Evolutionary conservation across 495 filamentous ascomycete species (phyloP).

Genomic region (Penicillium bialowiezense): DNA sequence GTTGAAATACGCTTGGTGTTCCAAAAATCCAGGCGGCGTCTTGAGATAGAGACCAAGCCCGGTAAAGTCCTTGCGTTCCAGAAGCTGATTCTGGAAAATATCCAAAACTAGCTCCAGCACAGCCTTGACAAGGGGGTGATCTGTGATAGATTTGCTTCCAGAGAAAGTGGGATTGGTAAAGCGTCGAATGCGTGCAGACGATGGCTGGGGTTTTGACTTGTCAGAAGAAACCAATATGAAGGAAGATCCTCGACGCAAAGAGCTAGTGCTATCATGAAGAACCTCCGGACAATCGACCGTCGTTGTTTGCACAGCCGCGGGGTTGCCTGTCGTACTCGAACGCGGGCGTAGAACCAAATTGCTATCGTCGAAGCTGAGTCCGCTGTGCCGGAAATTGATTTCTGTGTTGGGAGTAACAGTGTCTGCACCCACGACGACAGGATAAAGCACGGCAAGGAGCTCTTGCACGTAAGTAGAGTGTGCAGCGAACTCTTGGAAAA

Average conservation of each 20-base stretch:
- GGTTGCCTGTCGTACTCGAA: conserved; percentile 42
- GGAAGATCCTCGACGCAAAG: conserved; percentile 73
- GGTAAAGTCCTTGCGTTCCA: conserved; percentile 82
- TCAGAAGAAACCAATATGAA: conserved; percentile 84
- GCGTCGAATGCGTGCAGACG: conserved; percentile 59
- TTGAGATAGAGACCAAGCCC: conserved; percentile 88
- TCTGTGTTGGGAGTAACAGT: conserved; percentile 78
- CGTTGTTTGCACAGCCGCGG: conserved; percentile 68
- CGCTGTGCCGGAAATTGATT: conserved; percentile 71
- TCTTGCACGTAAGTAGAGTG: conserved; percentile 75
- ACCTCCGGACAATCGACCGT: conserved; percentile 52
- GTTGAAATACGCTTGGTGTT: conserved; percentile 92
- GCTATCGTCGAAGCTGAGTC: conserved; percentile 79
- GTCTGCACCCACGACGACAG: conserved; percentile 80
- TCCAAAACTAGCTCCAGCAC: conserved; percentile 70
- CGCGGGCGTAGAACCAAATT: conserved; percentile 78
- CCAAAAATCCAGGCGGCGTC: conserved; percentile 84
- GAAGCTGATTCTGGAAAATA: conserved; percentile 79
- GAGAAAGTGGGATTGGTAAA: conserved; percentile 44
- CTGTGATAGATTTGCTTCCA: conserved; percentile 48
- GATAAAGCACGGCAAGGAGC: conserved; percentile 75
- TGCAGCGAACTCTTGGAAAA: conserved; percentile 77
- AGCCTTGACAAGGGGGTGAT: conserved; percentile 69
- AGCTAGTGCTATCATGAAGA: conserved; percentile 49
- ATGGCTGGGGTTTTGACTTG: conserved; percentile 49